Base-by-base conservation (phyloP, 306 rosid species). In the Rosa lucieae region DNA sequence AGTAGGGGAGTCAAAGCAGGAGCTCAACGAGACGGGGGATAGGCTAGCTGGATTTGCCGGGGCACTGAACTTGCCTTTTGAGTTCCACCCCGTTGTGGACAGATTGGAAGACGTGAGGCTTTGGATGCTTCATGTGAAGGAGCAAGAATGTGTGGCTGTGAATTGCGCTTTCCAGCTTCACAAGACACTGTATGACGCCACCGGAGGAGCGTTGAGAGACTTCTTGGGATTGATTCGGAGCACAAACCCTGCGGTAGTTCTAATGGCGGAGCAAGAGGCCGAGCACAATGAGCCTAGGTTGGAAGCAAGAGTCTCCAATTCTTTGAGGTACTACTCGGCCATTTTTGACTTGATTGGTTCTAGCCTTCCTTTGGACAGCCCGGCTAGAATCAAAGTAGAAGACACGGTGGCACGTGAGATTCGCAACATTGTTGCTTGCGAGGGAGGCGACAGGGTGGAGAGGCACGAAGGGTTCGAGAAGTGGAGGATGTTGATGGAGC, bases 111-210 rank as follows among this genome's bases (percentile, higher is more conserved):
- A 96, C 51, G 99, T 96, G 74, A 88, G 99, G 77, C 89, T 96
- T 14, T 96, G 99, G 99, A 96, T 96, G 99, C 98, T 96, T 76
- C 98, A 93, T 78, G 98, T 96, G 66, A 96, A 93, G 92, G 96
- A 96, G 75, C 91, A 89, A 1, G 99, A 96, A 69, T 85, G 87
- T 32, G 94, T 96, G 47, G 97, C 96, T 2, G 93, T 93, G 70
- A 96, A 96, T 53, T 91, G 97, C 52, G 82, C 87, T 67, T 82
- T 88, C 82, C 99, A 96, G 84, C 93, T 96, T 2, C 99, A 96
- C 88, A 93, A 90, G 87, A 92, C 87, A 0, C 94, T 96, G 3
- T 85, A 90, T 47, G 97, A 93, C 55, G 83, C 70, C 9, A 86
- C 67, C 46, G 94, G 96, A 26, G 93, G 94, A 76, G 97, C 90